Evolutionary conservation across 306 rosid species (phyloP).

Genomic region (Inga leiocalycina): DNA sequence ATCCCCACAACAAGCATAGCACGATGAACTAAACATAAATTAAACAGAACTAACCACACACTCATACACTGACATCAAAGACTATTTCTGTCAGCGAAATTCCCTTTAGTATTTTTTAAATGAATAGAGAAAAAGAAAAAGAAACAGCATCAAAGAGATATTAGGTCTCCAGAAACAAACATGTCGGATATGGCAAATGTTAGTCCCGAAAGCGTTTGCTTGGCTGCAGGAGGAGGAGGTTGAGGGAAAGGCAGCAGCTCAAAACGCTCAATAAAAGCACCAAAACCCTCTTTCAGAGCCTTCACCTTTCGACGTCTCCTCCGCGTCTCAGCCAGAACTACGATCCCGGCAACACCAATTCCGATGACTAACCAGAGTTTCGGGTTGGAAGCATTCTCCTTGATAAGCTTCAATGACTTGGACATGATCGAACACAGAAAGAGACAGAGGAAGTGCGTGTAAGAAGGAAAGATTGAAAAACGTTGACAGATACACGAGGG

Average conservation of each 20-base stretch:
- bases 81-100: background rate
- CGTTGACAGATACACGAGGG: background rate
- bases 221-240: slow-evolving; percentile 47
- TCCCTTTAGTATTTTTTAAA: background rate
- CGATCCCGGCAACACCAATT: slow-evolving; percentile 57
- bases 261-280: slow-evolving; percentile 64
- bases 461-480: background rate
- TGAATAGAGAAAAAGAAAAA: background rate
- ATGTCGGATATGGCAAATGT: slow-evolving; percentile 67
- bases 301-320: slow-evolving; percentile 36
- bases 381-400: slow-evolving; percentile 59
- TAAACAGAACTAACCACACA: background rate
- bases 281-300: slow-evolving; percentile 40
- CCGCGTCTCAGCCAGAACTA: slow-evolving; percentile 52
- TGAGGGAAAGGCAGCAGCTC: slow-evolving; percentile 65
- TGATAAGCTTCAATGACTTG: slow-evolving; percentile 41
- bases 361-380: slow-evolving; percentile 68
- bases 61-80: background rate
- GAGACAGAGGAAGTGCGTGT: background rate
- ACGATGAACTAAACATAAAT: background rate
- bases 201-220: slow-evolving; percentile 47
- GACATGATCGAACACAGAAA: slow-evolving; percentile 43
- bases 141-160: background rate
- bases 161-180: slow-evolving; percentile 37
- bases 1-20: slow-evolving; percentile 15